Evolutionary conservation across 495 filamentous ascomycete species (phyloP).

Genomic region (Terfezia boudieri): DNA sequence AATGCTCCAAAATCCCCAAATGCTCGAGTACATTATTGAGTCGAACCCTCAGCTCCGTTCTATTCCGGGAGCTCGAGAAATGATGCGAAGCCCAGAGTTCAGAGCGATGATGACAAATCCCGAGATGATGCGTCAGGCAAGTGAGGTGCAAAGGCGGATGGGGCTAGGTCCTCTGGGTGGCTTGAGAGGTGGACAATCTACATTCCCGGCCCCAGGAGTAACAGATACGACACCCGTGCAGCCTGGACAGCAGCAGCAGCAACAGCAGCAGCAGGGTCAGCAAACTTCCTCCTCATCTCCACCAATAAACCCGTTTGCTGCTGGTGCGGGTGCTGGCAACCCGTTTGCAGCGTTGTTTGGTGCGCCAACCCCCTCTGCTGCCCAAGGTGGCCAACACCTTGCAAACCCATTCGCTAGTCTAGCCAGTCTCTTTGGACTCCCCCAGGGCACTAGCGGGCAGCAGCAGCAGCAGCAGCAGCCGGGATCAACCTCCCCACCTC

Average conservation of each 20-base stretch:
- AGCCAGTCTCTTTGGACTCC: constrained; percentile 3
- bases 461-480: constrained; percentile 1
- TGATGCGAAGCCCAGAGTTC: constrained; percentile 68
- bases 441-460: constrained; percentile 12
- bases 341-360: constrained; percentile 55
- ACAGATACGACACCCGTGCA: constrained; percentile 42
- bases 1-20: constrained; percentile 73
- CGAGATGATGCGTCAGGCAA: constrained; percentile 51
- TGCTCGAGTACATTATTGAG: constrained; percentile 81
- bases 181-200: constrained; percentile 21
- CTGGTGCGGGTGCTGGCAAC: constrained; percentile 31
- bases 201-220: constrained; percentile 74
- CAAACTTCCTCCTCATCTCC: not conserved
- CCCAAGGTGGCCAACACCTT: constrained; percentile 5
- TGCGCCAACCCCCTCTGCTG: constrained; percentile 11
- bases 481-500: not conserved
- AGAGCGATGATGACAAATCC: constrained; percentile 93
- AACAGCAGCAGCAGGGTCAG: constrained; percentile 20
- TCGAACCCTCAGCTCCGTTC: constrained; percentile 70
- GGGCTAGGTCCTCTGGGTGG: constrained; percentile 33
- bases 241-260: constrained; percentile 11
- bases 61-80: constrained; percentile 58
- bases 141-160: constrained; percentile 45
- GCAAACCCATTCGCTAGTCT: constrained; percentile 5
- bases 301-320: constrained; percentile 22